Conservation (phyloP, 1,284 basidiomycete species). For the Cutaneotrichosporon sp. region DNA sequence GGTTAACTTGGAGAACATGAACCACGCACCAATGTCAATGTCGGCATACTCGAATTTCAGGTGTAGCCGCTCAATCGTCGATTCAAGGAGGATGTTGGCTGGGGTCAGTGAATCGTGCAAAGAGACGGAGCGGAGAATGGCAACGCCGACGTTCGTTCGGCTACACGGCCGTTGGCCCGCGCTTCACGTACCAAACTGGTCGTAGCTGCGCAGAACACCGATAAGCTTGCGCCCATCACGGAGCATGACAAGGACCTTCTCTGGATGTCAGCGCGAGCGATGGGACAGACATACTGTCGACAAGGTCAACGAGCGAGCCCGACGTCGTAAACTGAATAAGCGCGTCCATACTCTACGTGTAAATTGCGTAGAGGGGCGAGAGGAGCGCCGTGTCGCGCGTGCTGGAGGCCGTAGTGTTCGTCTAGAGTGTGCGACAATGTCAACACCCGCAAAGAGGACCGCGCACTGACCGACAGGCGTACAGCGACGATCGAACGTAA, state of each 20-base stretch:
- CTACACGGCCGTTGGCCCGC: too few species aligned
- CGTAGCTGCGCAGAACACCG: slow-evolving; percentile 92
- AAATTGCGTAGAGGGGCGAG: not conserved
- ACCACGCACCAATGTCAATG: slow-evolving; percentile 35
- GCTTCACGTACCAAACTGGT: slow-evolving; percentile 83
- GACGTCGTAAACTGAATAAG: slow-evolving; percentile 95
- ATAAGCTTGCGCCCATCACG: slow-evolving; percentile 94
- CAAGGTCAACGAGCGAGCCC: slow-evolving; percentile 91
- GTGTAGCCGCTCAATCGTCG: slow-evolving; percentile 58
- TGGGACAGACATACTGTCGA: slow-evolving; percentile 77
- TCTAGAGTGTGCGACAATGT: too few species aligned
- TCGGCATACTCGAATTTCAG: slow-evolving; percentile 41
- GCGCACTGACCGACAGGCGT: too few species aligned
- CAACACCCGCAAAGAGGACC: too few species aligned
- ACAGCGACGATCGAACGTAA: too few species aligned
- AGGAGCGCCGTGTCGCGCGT: not conserved
- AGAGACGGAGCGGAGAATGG: not conserved
- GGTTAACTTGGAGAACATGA: too few species aligned
- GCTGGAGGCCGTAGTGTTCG: too few species aligned
- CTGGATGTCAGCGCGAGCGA: slow-evolving; percentile 50
- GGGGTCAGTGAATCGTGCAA: too few species aligned
- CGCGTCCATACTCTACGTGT: slow-evolving; percentile 64
- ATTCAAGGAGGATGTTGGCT: slow-evolving; percentile 92
- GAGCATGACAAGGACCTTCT: slow-evolving; percentile 96
- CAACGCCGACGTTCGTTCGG: too few species aligned